phyloP scores from a whole-genome alignment of 2,329 filamentous ascomycete genomes.

The Pestalotiopsis sp. region DNA sequence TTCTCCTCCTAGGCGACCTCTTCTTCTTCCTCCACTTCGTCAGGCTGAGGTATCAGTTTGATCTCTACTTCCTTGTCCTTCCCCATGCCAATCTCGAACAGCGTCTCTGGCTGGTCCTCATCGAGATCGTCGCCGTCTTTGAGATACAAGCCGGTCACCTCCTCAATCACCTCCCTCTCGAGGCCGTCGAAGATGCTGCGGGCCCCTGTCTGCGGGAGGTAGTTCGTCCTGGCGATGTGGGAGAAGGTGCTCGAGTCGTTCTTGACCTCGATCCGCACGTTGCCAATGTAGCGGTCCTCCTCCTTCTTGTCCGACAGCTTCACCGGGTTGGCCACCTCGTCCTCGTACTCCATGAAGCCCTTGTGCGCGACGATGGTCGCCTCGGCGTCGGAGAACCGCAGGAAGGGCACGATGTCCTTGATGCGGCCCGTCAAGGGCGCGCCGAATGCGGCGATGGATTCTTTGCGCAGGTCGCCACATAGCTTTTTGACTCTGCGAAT shows the following conservation, averaged over 20 bases:
- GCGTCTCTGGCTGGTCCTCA: conserved; percentile 23
- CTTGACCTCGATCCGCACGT: conserved; percentile 32
- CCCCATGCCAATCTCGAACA: conserved; percentile 23
- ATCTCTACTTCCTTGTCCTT: conserved; percentile 21
- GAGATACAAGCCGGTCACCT: conserved; percentile 32
- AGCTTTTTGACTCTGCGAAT: conserved; percentile 15
- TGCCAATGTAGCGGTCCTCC: conserved; percentile 34
- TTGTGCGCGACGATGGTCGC: conserved; percentile 46
- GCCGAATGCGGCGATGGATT: conserved; percentile 21
- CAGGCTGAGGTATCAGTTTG: conserved; percentile 12
- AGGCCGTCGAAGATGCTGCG: conserved; percentile 32
- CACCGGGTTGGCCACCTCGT: conserved; percentile 27
- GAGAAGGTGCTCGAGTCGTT: conserved; percentile 34
- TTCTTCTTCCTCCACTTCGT: not conserved
- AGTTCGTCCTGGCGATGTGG: conserved; percentile 31
- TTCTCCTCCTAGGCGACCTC: not conserved
- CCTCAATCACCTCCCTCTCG: conserved; percentile 20
- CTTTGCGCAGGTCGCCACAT: conserved; percentile 16
- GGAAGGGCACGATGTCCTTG: conserved; percentile 30
- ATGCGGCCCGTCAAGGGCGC: conserved; percentile 45
- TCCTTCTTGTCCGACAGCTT: conserved; percentile 27
- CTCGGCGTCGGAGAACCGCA: conserved; percentile 25
- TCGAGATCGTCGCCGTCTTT: conserved; percentile 32
- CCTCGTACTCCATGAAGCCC: conserved; percentile 38
- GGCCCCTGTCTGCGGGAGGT: conserved; percentile 37